A percentile compares a stretch with the other conserved stretches of the same genome.
Evolutionary conservation across 305 asterid species (phyloP).

Genomic region (Fraxinus velutina): DNA sequence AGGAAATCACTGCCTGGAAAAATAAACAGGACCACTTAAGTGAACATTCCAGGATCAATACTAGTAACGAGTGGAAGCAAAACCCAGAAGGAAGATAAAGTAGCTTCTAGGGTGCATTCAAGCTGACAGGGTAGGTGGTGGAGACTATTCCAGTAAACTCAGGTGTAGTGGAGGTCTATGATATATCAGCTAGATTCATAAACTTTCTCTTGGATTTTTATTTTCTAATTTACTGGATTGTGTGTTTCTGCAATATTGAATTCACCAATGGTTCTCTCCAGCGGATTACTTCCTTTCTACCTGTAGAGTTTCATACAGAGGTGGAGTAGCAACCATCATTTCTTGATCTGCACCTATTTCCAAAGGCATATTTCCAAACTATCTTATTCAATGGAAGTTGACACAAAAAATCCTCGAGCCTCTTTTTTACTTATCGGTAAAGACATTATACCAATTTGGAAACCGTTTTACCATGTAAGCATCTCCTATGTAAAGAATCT

Average conservation of each 20-base stretch:
- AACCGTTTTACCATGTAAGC: not conserved
- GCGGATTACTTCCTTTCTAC: not conserved
- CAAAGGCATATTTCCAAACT: not conserved
- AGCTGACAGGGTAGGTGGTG: not conserved
- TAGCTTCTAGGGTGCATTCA: not conserved
- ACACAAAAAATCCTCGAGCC: not conserved
- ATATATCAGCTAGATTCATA: not conserved
- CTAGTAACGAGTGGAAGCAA: not conserved
- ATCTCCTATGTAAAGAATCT: not conserved
- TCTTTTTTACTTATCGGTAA: not conserved
- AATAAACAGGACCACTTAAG: not conserved
- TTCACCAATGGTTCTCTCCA: not conserved
- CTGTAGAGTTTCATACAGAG: not conserved
- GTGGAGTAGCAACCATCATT: not conserved
- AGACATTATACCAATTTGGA: not conserved
- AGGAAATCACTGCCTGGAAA: not conserved
- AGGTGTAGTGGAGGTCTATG: not conserved
- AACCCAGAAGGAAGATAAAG: not conserved
- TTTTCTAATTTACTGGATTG: not conserved
- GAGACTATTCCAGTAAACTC: not conserved
- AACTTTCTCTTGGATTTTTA: not conserved
- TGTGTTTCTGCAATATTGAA: not conserved
- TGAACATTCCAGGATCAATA: not conserved
- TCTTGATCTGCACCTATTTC: not conserved
- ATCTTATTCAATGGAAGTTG: not conserved